Conservation (phyloP, 2,329 filamentous ascomycete genomes). For the Herpotrichia juniperi region DNA sequence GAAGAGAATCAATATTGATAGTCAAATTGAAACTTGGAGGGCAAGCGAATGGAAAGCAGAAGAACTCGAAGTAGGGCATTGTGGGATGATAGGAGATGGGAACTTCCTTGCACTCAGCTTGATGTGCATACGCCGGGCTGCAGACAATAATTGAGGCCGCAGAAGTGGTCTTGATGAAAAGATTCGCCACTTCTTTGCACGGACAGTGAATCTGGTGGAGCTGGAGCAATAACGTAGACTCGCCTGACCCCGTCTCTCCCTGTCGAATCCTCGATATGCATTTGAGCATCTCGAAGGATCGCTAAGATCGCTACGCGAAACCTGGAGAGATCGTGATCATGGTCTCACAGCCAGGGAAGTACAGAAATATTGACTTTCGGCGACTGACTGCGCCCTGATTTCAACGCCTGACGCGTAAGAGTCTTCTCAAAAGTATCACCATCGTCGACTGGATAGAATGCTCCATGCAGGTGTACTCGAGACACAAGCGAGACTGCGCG, state of each 20-base stretch:
- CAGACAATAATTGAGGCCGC: neutral
- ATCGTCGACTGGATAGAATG: conserved; percentile 7
- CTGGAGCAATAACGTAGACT: neutral
- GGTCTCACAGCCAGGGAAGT: conserved; percentile 1
- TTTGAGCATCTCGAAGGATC: neutral
- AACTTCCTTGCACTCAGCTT: neutral
- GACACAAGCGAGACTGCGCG: conserved; percentile 22
- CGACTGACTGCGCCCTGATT: conserved; percentile 6
- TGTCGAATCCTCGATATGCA: neutral
- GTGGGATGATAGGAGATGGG: neutral
- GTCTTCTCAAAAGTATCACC: neutral
- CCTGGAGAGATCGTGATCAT: neutral
- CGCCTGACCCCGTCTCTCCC: neutral
- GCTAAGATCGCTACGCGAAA: neutral
- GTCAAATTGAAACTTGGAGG: neutral
- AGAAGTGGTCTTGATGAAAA: neutral
- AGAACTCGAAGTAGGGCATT: neutral
- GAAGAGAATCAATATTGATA: neutral
- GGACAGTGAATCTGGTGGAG: conserved; percentile 1
- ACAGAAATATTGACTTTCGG: conserved; percentile 3
- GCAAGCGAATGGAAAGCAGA: neutral
- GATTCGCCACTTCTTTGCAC: conserved; percentile 1
- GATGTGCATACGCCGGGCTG: neutral
- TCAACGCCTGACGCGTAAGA: conserved; percentile 10
- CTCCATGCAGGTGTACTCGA: neutral